A percentile compares a stretch with the other conserved stretches of the same genome.
Evolutionary conservation across 805 yeast species (phyloP).

Genomic region (Lipomyces yamadae): DNA sequence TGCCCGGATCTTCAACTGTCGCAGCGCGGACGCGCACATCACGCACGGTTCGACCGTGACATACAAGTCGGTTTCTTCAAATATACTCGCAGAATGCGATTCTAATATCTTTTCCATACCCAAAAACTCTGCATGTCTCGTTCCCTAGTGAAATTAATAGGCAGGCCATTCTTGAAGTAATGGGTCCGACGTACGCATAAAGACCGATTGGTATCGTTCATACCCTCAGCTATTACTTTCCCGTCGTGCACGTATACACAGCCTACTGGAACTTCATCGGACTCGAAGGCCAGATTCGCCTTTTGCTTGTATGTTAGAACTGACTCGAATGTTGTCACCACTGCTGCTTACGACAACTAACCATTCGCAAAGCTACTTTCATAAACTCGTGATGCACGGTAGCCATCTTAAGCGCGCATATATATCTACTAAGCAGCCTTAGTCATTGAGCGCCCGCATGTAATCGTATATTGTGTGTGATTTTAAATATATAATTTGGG

Average conservation of each 20-base stretch:
- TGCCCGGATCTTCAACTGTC: conserved; percentile 72
- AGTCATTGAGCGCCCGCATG: too few species aligned
- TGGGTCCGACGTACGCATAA: conserved; percentile 52
- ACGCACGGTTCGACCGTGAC: conserved; percentile 98
- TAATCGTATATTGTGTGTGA: too few species aligned
- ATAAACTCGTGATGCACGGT: conserved; percentile 43
- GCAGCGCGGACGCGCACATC: conserved; percentile 93
- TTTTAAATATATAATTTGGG: too few species aligned
- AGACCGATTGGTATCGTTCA: conserved; percentile 84
- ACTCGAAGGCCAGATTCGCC: conserved; percentile 67
- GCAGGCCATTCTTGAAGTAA: background rate
- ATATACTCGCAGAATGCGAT: conserved; percentile 45
- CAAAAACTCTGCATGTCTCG: conserved; percentile 89
- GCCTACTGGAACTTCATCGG: conserved; percentile 85
- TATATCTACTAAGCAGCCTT: background rate
- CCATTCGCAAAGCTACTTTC: conserved; percentile 47
- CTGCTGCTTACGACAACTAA: conserved; percentile 17
- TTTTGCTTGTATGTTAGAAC: conserved; percentile 14
- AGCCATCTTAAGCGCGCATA: conserved; percentile 5
- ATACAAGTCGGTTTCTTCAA: conserved; percentile 68
- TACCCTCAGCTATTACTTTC: conserved; percentile 70
- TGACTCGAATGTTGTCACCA: background rate
- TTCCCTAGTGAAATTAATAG: conserved; percentile 53
- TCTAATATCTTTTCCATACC: conserved; percentile 65
- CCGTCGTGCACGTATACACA: conserved; percentile 67